Base-by-base conservation (phyloP, 148 eudicot species). In the Dysphania ambrosioides region DNA sequence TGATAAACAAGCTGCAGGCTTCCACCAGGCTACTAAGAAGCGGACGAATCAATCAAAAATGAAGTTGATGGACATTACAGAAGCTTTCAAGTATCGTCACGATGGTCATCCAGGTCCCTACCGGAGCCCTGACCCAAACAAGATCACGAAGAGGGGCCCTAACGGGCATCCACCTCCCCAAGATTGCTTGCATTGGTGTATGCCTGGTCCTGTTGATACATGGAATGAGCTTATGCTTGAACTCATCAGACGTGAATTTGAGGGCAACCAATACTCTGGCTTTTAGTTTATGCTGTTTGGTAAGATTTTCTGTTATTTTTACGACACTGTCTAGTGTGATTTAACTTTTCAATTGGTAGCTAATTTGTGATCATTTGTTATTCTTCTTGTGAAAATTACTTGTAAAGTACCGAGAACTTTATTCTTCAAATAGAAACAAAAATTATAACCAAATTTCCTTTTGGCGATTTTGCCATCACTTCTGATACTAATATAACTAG, bases 181-280 rank as follows among this genome's bases (percentile, higher is more conserved):
- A 80, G 98, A 93, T 86, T 93, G 98, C 81, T 65, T 93, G 65
- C 98, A 93, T 72, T 93, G 98, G 98, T 93, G 98, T 78, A 89
- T 93, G 97, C 98, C 98, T 0, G 98, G 98, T 36, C 95, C 97
- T 0, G 87, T 88, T 71, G 98, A 93, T 73, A 87, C 89, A 15
- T 93, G 95, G 98, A 93, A 93, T 70, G 98, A 93, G 77, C 66
- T 93, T 47, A 84, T 93, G 70, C 75, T 87, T 64, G 98, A 93
- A 78, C 77, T 87, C 27, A 88, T 93, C 40, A 82, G 91, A 70
- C 84, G 90, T 80, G 82, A 84, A 64, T 81, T 71, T 49, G 79
- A 81, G n/a, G 61, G 68, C 49, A 38, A 8, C 7, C 42, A 59
- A 49, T 35, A 62, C 6, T 59, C 35, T 47, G 62, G 8, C 51